phyloP scores from a whole-genome alignment of 371 early-diverging fungal genomes.

The Mortierella sp. region DNA sequence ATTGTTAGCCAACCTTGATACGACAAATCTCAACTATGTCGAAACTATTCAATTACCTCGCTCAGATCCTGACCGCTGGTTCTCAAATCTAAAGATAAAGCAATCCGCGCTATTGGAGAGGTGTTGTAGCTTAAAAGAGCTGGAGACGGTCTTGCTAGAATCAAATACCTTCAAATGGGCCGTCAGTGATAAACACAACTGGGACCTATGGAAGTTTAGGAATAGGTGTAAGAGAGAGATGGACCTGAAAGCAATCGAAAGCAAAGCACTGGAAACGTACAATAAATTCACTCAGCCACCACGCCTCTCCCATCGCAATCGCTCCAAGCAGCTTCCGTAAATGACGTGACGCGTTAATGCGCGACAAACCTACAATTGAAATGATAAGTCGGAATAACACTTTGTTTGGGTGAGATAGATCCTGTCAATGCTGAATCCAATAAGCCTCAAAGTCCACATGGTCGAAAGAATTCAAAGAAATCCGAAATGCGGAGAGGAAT shows the following conservation, averaged over 20 bases:
- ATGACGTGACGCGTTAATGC: too few species aligned
- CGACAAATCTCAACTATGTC: not conserved
- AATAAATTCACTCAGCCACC: too few species aligned
- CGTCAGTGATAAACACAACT: not conserved
- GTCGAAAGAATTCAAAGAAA: not conserved
- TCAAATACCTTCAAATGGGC: slow-evolving; percentile 17
- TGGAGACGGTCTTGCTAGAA: slow-evolving; percentile 6
- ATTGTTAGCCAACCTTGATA: slow-evolving; percentile 15
- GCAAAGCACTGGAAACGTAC: too few species aligned
- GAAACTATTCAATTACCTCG: slow-evolving; percentile 10
- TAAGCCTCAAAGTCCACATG: slow-evolving; percentile 13
- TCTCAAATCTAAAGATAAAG: not conserved
- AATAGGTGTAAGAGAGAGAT: too few species aligned
- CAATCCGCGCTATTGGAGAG: slow-evolving; percentile 1
- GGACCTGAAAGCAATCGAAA: too few species aligned
- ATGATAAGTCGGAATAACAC: too few species aligned
- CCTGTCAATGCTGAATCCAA: slow-evolving; percentile 1
- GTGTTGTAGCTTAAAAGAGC: slow-evolving; percentile 7
- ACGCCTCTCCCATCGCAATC: too few species aligned
- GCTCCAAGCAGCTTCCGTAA: too few species aligned
- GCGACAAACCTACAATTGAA: too few species aligned
- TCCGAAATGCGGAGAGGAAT: slow-evolving; percentile 1
- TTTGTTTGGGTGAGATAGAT: too few species aligned
- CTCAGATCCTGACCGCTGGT: slow-evolving; percentile 2
- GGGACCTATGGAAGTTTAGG: too few species aligned